Evolutionary conservation across 139 green algal genomes (phyloP).

Genomic region (Micractinium conductrix): DNA sequence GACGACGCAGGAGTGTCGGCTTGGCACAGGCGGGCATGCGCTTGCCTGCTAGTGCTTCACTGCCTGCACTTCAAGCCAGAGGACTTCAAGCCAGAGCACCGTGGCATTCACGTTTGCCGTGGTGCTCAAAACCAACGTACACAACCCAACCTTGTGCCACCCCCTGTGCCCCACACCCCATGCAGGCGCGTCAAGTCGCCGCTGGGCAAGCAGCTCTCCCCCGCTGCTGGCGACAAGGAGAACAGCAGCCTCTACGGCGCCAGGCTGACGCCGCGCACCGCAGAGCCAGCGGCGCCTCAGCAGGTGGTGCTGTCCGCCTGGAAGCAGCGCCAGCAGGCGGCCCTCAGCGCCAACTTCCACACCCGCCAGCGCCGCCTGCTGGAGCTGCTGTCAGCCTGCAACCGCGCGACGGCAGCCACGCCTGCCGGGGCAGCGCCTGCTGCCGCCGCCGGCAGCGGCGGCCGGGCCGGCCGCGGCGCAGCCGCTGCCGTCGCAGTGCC

Average conservation of each 20-base stretch:
- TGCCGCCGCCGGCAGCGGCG: neutral
- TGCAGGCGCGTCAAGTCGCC: slow-evolving; percentile 14
- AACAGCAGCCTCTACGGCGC: neutral
- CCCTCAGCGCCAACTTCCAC: slow-evolving; percentile 24
- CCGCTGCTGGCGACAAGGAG: slow-evolving; percentile 4
- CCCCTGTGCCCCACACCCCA: neutral
- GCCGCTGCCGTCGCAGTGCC: neutral
- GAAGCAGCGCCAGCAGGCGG: slow-evolving; percentile 23
- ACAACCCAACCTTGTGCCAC: too few species aligned
- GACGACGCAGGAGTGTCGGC: too few species aligned
- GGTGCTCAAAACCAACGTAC: too few species aligned
- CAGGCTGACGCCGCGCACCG: slow-evolving; percentile 6
- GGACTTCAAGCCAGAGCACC: too few species aligned
- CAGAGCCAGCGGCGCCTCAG: slow-evolving; percentile 1
- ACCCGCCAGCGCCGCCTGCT: slow-evolving; percentile 29
- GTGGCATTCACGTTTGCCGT: too few species aligned
- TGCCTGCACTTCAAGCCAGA: too few species aligned
- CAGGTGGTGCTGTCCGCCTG: neutral
- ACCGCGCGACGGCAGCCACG: neutral
- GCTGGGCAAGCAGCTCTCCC: neutral
- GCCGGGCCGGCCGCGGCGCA: too few species aligned
- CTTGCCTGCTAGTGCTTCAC: too few species aligned
- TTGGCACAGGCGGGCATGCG: too few species aligned
- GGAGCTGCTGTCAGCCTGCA: slow-evolving; percentile 28
- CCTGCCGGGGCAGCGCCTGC: neutral